These are phyloP conservation scores for Gymnopilus dilepis DNA, from an alignment of 768 basidiomycete species.

Conservation along the genomic window DNA sequence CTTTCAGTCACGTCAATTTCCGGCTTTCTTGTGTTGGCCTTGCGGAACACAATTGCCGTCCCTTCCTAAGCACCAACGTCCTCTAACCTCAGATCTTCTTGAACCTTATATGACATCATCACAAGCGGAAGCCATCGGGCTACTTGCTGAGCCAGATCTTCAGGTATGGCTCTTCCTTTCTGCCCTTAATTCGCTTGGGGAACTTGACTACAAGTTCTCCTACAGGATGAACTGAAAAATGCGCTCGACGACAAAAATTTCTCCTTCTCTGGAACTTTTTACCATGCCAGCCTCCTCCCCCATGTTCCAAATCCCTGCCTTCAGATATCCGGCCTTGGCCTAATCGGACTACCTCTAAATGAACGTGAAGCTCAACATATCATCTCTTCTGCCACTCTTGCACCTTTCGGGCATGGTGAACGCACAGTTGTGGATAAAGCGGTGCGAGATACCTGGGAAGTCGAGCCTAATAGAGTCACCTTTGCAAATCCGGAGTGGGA, in stretches of 20 bases:
- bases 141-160: too few species aligned
- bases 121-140: too few species aligned
- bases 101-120: too few species aligned
- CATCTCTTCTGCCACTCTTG: constrained; percentile 39
- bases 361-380: constrained; percentile 43
- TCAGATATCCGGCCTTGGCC: constrained; percentile 43
- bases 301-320: constrained; percentile 48
- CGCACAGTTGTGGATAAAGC: constrained; percentile 46
- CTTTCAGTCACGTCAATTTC: background rate
- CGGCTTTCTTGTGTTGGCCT: too few species aligned
- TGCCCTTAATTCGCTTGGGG: too few species aligned
- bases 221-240: constrained; percentile 36
- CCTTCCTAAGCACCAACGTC: too few species aligned
- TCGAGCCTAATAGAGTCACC: constrained; percentile 42
- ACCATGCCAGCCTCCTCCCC: constrained; percentile 27
- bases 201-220: too few species aligned
- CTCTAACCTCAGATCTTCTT: too few species aligned
- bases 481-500: constrained; percentile 50
- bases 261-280: constrained; percentile 39
- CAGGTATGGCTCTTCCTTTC: too few species aligned
- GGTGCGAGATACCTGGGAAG: constrained; percentile 58
- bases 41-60: too few species aligned
- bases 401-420: constrained; percentile 52
- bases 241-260: constrained; percentile 33
- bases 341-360: constrained; percentile 48